Evolutionary conservation across 805 yeast genomes (phyloP).

Genomic region (Starmerella powellii): DNA sequence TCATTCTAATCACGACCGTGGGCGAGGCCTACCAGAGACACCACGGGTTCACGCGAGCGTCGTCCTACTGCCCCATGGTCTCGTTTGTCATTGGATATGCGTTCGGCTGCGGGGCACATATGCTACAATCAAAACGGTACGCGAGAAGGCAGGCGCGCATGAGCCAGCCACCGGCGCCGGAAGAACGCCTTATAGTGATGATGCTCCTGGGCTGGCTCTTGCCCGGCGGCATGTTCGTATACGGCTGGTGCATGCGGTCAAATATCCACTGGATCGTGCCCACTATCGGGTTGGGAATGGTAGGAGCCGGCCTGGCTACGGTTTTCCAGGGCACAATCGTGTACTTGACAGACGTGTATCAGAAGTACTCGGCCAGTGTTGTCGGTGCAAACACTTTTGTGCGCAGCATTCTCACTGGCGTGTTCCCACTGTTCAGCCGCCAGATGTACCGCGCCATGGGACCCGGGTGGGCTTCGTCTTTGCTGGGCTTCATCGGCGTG

Average conservation of each 20-base stretch:
- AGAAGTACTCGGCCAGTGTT: slow-evolving; percentile 48
- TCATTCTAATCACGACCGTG: slow-evolving; percentile 33
- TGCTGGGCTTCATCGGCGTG: slow-evolving; percentile 37
- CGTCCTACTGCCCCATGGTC: slow-evolving; percentile 28
- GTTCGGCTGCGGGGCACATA: slow-evolving; percentile 29
- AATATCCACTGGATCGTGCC: slow-evolving; percentile 54
- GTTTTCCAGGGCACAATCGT: slow-evolving; percentile 50
- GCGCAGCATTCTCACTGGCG: slow-evolving; percentile 46
- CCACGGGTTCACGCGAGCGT: slow-evolving; percentile 29
- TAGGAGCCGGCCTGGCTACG: slow-evolving; percentile 42
- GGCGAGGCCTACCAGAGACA: slow-evolving; percentile 28
- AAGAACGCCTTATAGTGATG: slow-evolving; percentile 65
- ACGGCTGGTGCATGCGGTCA: slow-evolving; percentile 67
- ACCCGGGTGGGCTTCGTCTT: slow-evolving; percentile 46
- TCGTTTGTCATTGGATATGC: slow-evolving; percentile 28
- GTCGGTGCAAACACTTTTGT: slow-evolving; percentile 50
- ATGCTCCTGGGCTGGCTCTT: slow-evolving; percentile 55
- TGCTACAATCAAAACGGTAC: slow-evolving; percentile 27
- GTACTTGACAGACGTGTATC: slow-evolving; percentile 50
- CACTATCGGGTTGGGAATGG: slow-evolving; percentile 41
- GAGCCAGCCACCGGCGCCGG: slow-evolving; percentile 50
- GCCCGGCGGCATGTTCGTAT: slow-evolving; percentile 73
- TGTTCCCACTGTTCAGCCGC: slow-evolving; percentile 52
- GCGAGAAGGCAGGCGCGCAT: slow-evolving; percentile 27
- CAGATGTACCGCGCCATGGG: slow-evolving; percentile 40